Base-by-base conservation (phyloP, 768 basidiomycete species). In the Chalciporus piperatus region DNA sequence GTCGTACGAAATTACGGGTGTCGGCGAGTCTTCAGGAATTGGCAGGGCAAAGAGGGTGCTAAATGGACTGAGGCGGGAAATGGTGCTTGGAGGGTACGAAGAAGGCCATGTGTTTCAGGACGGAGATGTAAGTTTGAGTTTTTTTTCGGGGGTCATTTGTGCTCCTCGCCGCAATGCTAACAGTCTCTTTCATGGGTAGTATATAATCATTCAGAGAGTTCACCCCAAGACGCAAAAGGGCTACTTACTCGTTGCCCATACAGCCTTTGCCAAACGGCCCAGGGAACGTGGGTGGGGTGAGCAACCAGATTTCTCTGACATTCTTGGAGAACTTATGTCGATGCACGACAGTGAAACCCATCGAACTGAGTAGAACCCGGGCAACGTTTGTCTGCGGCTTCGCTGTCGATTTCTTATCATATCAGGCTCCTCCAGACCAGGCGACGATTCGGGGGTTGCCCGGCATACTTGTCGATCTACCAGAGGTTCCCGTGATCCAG, bases 31-130 rank as follows among this genome's bases (percentile, higher is more conserved):
- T 41, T 84, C 82, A 41, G 83, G 80, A 6, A 85, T 83, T 53
- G 76, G 76, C 8, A 74, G 66, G 52, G 76, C 78, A 25, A 84
- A 86, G 71, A 75, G 92, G 54, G 65, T 96, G 2, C 62, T 98
- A 57, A 98, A 98, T 66, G 81, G 85, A 45, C 65, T 99, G 48
- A 95, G 93, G 69, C 74, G 89, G 35, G 94, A 99, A 74, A 93
- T 98, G 91, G 80, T 91, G 3, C 72, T 92, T n/a, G 83, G 78
- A 2, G 89, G 83, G 0, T 98, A 81, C 56, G 82, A 85, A 52
- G 97, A 99, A 69, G 96, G 93, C 0, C 92, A 98, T 72, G 92
- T 98, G 10, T 95, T 95, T 62, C 93, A 98, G 67, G 97, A 98
- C 67, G 93, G 90, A 56, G 85, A 98, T 67, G 95, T 90, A 66